phyloP scores from a whole-genome alignment of 495 filamentous ascomycete species.

The Penicillium taxi region DNA sequence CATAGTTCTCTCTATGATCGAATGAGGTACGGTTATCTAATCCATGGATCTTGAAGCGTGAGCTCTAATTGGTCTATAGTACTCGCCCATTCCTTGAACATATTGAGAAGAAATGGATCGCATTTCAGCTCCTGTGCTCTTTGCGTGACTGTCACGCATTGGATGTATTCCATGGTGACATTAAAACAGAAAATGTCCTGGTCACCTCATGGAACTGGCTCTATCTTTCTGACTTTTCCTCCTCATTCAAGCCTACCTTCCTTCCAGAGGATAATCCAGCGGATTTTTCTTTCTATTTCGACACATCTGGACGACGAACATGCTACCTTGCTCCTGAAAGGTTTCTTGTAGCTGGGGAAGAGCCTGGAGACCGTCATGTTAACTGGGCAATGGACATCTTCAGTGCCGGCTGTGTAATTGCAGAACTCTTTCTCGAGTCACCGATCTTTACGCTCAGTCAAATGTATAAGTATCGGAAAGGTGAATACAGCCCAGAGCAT shows the following conservation, averaged over 20 bases:
- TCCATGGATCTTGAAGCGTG: not conserved
- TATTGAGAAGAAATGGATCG: conserved; percentile 98
- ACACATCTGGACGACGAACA: conserved; percentile 83
- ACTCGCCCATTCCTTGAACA: conserved; percentile 96
- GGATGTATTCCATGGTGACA: conserved; percentile 94
- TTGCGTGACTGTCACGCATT: conserved; percentile 85
- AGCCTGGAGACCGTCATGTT: conserved; percentile 52
- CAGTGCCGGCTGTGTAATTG: conserved; percentile 94
- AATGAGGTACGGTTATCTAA: conserved; percentile 51
- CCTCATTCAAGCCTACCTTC: conserved; percentile 89
- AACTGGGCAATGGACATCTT: conserved; percentile 99
- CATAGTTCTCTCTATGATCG: conserved; percentile 97
- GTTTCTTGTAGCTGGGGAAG: conserved; percentile 65
- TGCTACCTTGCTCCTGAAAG: conserved; percentile 95
- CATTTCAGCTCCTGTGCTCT: conserved; percentile 91
- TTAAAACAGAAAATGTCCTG: conserved; percentile 94
- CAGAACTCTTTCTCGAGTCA: conserved; percentile 91
- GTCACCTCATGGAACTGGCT: conserved; percentile 99
- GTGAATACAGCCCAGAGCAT: conserved; percentile 82
- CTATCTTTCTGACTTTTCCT: conserved; percentile 92
- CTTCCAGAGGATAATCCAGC: conserved; percentile 95
- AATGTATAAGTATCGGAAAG: conserved; percentile 85
- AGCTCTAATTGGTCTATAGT: conserved; percentile 36
- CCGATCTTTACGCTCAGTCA: conserved; percentile 90
- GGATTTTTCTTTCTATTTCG: conserved; percentile 96